Percentiles rank a stretch among this genome's conserved stretches.
phyloP scores from a whole-genome alignment of 192 early-diverging fungal species.

The Linnemannia exigua region DNA sequence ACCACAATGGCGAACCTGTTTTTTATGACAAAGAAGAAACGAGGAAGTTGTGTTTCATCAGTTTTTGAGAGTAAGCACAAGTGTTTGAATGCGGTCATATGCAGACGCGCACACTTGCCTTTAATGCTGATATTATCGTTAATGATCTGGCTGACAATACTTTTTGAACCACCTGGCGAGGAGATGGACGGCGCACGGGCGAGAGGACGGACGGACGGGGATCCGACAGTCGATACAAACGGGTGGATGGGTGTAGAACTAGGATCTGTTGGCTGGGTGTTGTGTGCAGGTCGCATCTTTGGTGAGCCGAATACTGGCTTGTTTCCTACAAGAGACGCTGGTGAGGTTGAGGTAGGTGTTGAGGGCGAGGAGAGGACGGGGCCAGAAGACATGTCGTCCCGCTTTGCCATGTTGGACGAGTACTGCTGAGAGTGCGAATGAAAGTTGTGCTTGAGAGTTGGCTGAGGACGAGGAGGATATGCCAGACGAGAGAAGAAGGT shows the following conservation, averaged over 20 bases:
- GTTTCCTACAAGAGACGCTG: background rate
- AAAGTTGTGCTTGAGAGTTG: background rate
- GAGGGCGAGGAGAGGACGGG: slow-evolving; percentile 11
- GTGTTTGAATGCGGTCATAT: no score
- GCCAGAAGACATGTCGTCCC: slow-evolving; percentile 20
- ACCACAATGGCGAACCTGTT: slow-evolving; percentile 36
- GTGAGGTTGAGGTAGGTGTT: background rate
- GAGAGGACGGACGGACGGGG: background rate
- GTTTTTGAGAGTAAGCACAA: no score
- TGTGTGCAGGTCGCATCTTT: slow-evolving; percentile 9
- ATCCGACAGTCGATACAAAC: slow-evolving; percentile 6
- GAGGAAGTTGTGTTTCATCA: background rate
- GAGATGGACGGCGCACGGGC: slow-evolving; percentile 11
- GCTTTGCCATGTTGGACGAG: slow-evolving; percentile 33
- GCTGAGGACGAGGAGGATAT: background rate
- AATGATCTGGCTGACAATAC: background rate
- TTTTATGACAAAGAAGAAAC: background rate
- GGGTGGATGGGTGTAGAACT: slow-evolving; percentile 11
- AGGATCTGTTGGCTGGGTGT: background rate
- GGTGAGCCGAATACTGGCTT: background rate
- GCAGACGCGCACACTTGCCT: background rate
- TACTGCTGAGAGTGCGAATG: background rate
- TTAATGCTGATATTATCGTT: background rate
- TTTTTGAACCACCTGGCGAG: slow-evolving; percentile 3
- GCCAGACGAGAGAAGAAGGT: background rate